These are phyloP conservation scores for Lathyrus oleraceus DNA, from an alignment of 306 rosid genomes.

Conservation along the genomic window DNA sequence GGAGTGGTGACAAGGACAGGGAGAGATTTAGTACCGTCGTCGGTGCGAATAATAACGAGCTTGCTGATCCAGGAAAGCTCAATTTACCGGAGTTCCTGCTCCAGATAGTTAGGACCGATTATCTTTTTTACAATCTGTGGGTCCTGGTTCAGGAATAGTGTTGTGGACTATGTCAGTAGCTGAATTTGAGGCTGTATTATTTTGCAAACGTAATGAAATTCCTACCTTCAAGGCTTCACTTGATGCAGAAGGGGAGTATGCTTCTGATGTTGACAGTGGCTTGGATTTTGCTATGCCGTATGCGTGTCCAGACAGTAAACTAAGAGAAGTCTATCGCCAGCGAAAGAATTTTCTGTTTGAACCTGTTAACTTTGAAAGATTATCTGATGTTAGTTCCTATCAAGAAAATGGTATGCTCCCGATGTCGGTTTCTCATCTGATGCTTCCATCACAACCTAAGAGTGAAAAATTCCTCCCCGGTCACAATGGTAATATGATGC, in stretches of 20 bases:
- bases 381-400: slow-evolving; percentile 22
- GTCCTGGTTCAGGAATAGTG: slow-evolving; percentile 49
- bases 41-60: no score
- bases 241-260: slow-evolving; percentile 41
- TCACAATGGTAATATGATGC: no score
- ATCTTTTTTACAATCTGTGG: no score
- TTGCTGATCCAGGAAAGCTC: no score
- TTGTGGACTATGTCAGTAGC: slow-evolving; percentile 69
- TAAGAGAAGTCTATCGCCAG: slow-evolving; percentile 53
- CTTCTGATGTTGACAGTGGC: slow-evolving; percentile 38
- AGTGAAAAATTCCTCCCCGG: no score
- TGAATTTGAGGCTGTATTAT: slow-evolving; percentile 63
- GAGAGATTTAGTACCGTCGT: no score
- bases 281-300: slow-evolving; percentile 59
- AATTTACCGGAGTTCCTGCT: no score
- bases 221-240: slow-evolving; percentile 5
- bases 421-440: slow-evolving; percentile 33
- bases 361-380: slow-evolving; percentile 36
- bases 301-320: slow-evolving; percentile 60
- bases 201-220: no score
- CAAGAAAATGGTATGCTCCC: slow-evolving; percentile 38
- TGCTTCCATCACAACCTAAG: no score
- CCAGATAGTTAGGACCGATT: no score
- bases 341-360: slow-evolving; percentile 45
- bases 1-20: no score